Evolutionary conservation across 2,329 filamentous ascomycete species (phyloP).

Genomic region (Westerdykella sp.): DNA sequence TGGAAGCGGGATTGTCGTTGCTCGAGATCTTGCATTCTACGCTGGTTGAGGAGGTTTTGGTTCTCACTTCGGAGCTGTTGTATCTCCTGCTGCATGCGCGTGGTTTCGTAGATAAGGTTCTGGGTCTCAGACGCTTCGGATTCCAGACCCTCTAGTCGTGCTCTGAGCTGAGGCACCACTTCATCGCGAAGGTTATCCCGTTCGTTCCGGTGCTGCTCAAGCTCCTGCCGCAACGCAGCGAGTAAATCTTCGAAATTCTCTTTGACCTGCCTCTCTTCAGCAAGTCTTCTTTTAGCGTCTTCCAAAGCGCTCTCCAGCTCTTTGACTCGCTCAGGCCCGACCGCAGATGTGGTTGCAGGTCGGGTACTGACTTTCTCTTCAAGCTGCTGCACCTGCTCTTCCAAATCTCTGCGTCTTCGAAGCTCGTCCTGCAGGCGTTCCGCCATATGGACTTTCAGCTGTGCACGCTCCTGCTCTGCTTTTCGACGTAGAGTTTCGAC

Average conservation of each 20-base stretch:
- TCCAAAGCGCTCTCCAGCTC: slow-evolving; percentile 78
- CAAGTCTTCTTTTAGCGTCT: slow-evolving; percentile 71
- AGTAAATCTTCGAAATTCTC: slow-evolving; percentile 92
- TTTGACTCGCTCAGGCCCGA: slow-evolving; percentile 52
- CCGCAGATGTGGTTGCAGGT: slow-evolving; percentile 20
- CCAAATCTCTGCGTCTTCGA: slow-evolving; percentile 64
- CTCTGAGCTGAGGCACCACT: slow-evolving; percentile 70
- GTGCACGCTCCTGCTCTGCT: slow-evolving; percentile 85
- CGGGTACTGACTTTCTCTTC: slow-evolving; percentile 60
- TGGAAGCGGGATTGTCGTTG: slow-evolving; percentile 47
- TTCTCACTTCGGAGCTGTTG: slow-evolving; percentile 53
- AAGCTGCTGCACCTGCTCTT: slow-evolving; percentile 76
- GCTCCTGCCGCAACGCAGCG: slow-evolving; percentile 72
- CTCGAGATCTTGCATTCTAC: slow-evolving; percentile 43
- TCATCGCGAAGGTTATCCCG: slow-evolving; percentile 88
- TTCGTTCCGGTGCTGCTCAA: slow-evolving; percentile 78
- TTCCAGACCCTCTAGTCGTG: slow-evolving; percentile 73
- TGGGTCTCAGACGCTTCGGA: slow-evolving; percentile 65
- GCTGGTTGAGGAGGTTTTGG: slow-evolving; percentile 47
- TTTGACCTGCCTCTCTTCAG: slow-evolving; percentile 80
- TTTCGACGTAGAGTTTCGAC: slow-evolving; percentile 75
- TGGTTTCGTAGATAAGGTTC: slow-evolving; percentile 70
- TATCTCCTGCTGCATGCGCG: slow-evolving; percentile 77
- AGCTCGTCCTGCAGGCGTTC: slow-evolving; percentile 85
- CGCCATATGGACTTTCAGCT: slow-evolving; percentile 76